Conservation (phyloP, 1,139 yeast species). For the Hansenula sp. region DNA sequence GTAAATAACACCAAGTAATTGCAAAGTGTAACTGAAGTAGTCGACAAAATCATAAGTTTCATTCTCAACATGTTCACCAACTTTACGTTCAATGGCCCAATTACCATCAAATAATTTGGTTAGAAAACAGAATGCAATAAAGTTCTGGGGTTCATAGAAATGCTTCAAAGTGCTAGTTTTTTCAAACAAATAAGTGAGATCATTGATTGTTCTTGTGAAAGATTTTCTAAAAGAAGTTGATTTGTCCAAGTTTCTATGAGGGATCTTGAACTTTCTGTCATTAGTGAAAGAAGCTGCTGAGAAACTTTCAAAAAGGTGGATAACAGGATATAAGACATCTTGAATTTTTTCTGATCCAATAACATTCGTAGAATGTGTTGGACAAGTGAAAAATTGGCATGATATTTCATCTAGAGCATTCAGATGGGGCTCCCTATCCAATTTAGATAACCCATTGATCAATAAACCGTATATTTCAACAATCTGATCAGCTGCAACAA, state of each 20-base stretch:
- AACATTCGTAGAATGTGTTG: slow-evolving; percentile 45
- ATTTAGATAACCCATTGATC: slow-evolving; percentile 40
- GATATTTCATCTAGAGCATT: slow-evolving; percentile 51
- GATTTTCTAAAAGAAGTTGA: slow-evolving; percentile 1
- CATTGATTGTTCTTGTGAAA: slow-evolving; percentile 1
- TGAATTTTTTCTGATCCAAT: slow-evolving; percentile 35
- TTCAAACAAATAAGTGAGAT: slow-evolving; percentile 39
- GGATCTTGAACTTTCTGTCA: slow-evolving; percentile 12
- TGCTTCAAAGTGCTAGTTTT: slow-evolving; percentile 27
- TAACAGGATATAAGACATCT: slow-evolving; percentile 44
- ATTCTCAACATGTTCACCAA: slow-evolving; percentile 64
- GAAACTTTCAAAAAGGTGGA: slow-evolving; percentile 38
- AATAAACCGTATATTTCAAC: slow-evolving; percentile 53
- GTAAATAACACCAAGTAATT: slow-evolving; percentile 38
- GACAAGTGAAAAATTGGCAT: slow-evolving; percentile 64
- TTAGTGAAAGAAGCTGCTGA: background rate
- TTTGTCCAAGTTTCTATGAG: slow-evolving; percentile 29
- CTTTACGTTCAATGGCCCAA: slow-evolving; percentile 51
- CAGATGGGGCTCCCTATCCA: slow-evolving; percentile 66
- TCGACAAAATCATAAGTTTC: slow-evolving; percentile 49
- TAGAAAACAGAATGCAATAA: slow-evolving; percentile 37
- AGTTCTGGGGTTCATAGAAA: slow-evolving; percentile 29
- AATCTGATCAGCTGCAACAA: slow-evolving; percentile 47
- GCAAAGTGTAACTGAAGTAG: slow-evolving; percentile 44
- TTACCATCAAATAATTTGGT: slow-evolving; percentile 55